Evolutionary conservation across 2,329 filamentous ascomycete species (phyloP).

Genomic region (Escovopsis sp.): DNA sequence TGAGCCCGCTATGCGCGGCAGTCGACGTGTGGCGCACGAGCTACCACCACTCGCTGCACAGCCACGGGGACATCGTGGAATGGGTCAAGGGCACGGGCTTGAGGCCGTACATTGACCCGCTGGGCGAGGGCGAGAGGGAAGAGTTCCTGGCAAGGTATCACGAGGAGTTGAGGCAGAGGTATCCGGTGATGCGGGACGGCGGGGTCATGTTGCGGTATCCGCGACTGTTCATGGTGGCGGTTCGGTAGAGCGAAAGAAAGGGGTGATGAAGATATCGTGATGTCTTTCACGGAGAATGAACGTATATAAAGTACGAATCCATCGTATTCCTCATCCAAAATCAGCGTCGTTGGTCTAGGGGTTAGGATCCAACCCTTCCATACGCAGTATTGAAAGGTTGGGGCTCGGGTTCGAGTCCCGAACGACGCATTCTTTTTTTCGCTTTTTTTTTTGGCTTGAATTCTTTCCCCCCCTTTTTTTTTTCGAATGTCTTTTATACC

Average conservation of each 20-base stretch:
- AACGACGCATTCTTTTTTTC: neutral
- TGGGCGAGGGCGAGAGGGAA: conserved; percentile 25
- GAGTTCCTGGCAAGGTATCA: conserved; percentile 34
- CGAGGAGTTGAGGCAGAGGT: conserved; percentile 25
- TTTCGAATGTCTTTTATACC: too few relatives aligned
- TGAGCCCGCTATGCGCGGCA: conserved; percentile 25
- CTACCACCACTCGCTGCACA: conserved; percentile 37
- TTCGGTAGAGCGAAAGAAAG: neutral
- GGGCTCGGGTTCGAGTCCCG: neutral
- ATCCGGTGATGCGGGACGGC: conserved; percentile 32
- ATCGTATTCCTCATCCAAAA: neutral
- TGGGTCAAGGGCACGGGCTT: conserved; percentile 46
- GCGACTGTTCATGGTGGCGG: conserved; percentile 38
- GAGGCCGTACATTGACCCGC: conserved; percentile 36
- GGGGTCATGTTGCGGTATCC: conserved; percentile 41
- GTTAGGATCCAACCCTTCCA: conserved; percentile 1
- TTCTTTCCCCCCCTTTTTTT: too few relatives aligned
- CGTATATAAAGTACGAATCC: neutral
- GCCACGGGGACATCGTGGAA: conserved; percentile 37
- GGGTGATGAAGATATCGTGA: neutral
- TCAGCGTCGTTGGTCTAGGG: neutral
- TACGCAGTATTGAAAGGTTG: neutral
- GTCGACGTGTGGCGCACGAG: conserved; percentile 40
- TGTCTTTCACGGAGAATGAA: neutral
- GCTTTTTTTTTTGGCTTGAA: neutral